phyloP scores from a whole-genome alignment of 106 monocot species.

The Xerophyta viscosa region DNA sequence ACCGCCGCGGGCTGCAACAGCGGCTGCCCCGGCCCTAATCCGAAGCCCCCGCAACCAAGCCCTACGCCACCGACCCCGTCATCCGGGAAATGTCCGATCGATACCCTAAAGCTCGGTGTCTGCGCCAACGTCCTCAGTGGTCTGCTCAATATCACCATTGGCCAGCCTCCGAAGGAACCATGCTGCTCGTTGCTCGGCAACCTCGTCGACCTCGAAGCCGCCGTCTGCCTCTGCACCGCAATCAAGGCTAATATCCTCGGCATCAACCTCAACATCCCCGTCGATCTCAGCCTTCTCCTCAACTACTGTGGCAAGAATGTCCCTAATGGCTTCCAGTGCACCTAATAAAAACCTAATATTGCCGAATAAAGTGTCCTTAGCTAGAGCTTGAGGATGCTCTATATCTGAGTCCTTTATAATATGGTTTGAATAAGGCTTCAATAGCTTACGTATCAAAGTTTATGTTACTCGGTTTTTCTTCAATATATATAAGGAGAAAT shows the following conservation, averaged over 20 bases:
- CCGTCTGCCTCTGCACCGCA: slow-evolving; percentile 35
- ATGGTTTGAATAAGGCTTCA: too few species aligned
- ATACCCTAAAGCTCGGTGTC: slow-evolving; percentile 2
- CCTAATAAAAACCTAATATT: too few species aligned
- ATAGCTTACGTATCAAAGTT: too few species aligned
- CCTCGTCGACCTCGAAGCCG: slow-evolving; percentile 29
- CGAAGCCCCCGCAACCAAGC: not conserved
- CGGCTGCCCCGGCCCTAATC: not conserved
- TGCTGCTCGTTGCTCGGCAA: slow-evolving; percentile 1
- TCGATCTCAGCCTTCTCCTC: slow-evolving; percentile 8
- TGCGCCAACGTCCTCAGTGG: slow-evolving; percentile 1
- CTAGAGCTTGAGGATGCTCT: too few species aligned
- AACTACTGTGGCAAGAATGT: slow-evolving; percentile 5
- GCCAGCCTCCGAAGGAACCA: not conserved
- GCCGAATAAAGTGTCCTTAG: too few species aligned
- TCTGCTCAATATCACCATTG: not conserved
- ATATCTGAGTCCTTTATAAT: too few species aligned
- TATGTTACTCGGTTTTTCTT: too few species aligned
- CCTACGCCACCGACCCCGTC: not conserved
- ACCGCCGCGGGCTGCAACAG: not conserved
- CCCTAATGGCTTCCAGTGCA: not conserved
- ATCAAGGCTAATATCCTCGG: slow-evolving; percentile 25
- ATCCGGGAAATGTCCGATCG: not conserved
- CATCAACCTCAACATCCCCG: slow-evolving; percentile 5
- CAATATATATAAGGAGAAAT: too few species aligned